phyloP scores from a whole-genome alignment of 148 eudicot genomes.

The Cornus kousa region DNA sequence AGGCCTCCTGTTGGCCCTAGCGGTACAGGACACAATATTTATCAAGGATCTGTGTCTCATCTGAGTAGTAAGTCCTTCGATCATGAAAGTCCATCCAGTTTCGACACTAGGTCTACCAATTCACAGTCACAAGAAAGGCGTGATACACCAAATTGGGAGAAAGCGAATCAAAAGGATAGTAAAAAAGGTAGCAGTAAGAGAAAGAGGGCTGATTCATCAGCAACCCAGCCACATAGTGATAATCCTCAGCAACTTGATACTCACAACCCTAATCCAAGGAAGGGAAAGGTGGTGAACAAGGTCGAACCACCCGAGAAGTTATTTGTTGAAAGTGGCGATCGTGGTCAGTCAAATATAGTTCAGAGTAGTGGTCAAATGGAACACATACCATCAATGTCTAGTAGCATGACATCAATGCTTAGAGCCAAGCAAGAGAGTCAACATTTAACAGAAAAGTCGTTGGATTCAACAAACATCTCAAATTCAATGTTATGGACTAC shows the following conservation, averaged over 20 bases:
- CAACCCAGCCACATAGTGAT: conserved; percentile 40
- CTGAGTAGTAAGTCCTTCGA: conserved; percentile 52
- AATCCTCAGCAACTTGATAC: conserved; percentile 41
- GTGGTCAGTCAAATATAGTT: conserved; percentile 16
- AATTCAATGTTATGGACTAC: conserved; percentile 8
- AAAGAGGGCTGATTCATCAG: conserved; percentile 49
- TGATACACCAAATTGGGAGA: conserved; percentile 59
- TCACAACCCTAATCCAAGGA: conserved; percentile 35
- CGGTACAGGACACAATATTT: conserved; percentile 52
- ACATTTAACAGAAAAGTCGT: conserved; percentile 4
- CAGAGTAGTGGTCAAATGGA: conserved; percentile 23
- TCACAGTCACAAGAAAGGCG: conserved; percentile 63
- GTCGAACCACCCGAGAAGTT: conserved; percentile 35
- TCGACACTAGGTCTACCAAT: conserved; percentile 60
- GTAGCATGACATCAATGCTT: conserved; percentile 12
- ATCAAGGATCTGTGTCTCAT: conserved; percentile 64
- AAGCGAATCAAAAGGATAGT: conserved; percentile 48
- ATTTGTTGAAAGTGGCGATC: conserved; percentile 15
- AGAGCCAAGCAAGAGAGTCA: conserved; percentile 16
- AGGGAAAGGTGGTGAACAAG: conserved; percentile 41
- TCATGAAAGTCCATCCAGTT: conserved; percentile 77
- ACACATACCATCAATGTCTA: conserved; percentile 9
- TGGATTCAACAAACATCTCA: conserved; percentile 12
- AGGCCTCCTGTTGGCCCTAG: conserved; percentile 54
- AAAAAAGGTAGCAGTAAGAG: conserved; percentile 50